phyloP scores from a whole-genome alignment of 2,329 filamentous ascomycete species.

The Nemania sp. region DNA sequence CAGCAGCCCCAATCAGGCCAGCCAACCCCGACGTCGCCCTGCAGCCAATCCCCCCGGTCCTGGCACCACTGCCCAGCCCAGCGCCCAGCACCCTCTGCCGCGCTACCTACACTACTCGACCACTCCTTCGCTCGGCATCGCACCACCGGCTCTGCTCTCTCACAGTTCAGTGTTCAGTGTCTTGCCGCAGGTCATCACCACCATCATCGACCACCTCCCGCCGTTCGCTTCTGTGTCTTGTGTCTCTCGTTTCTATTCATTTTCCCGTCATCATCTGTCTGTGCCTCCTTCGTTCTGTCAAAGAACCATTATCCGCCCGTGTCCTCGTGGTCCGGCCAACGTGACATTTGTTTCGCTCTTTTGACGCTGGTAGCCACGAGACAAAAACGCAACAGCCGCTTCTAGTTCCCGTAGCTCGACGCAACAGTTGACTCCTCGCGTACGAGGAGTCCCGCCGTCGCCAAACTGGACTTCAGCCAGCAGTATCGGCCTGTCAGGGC shows the following conservation, averaged over 20 bases:
- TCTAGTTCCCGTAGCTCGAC: not conserved
- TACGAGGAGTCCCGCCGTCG: constrained; percentile 30
- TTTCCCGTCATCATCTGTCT: not conserved
- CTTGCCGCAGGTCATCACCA: constrained; percentile 3
- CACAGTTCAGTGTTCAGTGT: constrained; percentile 2
- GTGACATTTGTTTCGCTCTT: not conserved
- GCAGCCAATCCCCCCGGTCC: constrained; percentile 9
- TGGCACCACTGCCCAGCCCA: no score
- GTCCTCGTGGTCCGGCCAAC: not conserved
- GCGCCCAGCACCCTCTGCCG: no score
- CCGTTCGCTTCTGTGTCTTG: constrained; percentile 21
- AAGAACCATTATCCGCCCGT: not conserved
- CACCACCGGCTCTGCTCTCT: constrained; percentile 7
- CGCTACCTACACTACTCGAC: no score
- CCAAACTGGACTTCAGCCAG: constrained; percentile 38
- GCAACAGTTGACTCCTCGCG: constrained; percentile 30
- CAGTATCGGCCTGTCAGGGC: constrained; percentile 31
- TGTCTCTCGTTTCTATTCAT: constrained; percentile 10
- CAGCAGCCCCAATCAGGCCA: constrained; percentile 14
- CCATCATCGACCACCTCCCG: constrained; percentile 11
- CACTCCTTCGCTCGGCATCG: constrained; percentile 21
- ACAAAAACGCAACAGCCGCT: constrained; percentile 7
- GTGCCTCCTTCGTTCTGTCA: constrained; percentile 4
- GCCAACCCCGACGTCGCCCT: constrained; percentile 3
- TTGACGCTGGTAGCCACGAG: constrained; percentile 7